phyloP scores from a whole-genome alignment of 805 yeast genomes.

The Candida verbasci region DNA sequence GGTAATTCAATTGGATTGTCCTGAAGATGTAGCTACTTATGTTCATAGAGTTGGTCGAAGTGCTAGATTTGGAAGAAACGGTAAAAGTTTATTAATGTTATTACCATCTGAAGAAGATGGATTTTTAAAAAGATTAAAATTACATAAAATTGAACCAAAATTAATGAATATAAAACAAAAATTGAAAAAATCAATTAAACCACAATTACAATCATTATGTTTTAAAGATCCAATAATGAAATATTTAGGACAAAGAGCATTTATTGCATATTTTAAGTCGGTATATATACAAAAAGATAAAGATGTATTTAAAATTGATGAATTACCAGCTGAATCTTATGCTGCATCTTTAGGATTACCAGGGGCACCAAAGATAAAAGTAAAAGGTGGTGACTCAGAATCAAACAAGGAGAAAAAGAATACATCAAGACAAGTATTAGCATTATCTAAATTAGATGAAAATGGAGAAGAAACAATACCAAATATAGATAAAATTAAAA shows the following conservation, averaged over 20 bases:
- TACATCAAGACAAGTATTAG: conserved; percentile 64
- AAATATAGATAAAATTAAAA: conserved; percentile 49
- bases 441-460: conserved; percentile 45
- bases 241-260: conserved; percentile 93
- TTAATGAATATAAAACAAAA: conserved; percentile 71
- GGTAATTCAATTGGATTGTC: conserved; percentile 92
- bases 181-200: conserved; percentile 68
- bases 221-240: conserved; percentile 90
- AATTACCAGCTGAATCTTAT: conserved; percentile 73
- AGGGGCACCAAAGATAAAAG: conserved; percentile 90
- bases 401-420: conserved; percentile 76
- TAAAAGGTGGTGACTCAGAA: conserved; percentile 37
- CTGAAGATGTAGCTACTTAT: conserved; percentile 85
- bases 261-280: conserved; percentile 84
- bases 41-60: conserved; percentile 89
- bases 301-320: conserved; percentile 73
- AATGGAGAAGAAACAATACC: conserved; percentile 54
- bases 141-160: conserved; percentile 64
- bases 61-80: conserved; percentile 82
- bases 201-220: conserved; percentile 84
- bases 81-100: conserved; percentile 77
- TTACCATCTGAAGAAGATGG: conserved; percentile 80
- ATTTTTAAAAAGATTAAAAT: conserved; percentile 58
- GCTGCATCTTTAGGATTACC: conserved; percentile 91
- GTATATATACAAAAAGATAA: conserved; percentile 84